Evolutionary conservation across 75 land plant species (phyloP), one percentile per base, ranked within the genome.

Genomic region (Chamaecyparis obtusa): DNA sequence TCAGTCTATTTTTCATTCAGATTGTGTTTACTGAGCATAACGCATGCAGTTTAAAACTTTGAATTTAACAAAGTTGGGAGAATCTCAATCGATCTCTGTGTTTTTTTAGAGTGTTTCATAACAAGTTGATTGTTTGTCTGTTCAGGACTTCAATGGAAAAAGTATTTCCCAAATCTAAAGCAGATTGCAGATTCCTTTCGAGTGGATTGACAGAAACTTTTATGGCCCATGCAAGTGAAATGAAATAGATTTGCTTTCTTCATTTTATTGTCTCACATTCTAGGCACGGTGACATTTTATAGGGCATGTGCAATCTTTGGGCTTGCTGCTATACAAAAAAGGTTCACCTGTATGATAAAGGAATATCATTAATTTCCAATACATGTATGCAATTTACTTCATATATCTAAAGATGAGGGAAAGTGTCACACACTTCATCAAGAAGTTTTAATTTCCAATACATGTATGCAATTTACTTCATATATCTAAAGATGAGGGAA

Each of bases 101-200:
- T 27, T 41, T 80, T 80, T 44, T 80, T 0, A 85, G 39, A 19
- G 36, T 41, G 48, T n/a, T 83, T n/a, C 27, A 36, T 60, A 69
- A 83, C 6, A 71, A 72, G 11, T 30, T 67, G 15, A 43, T 67
- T 35, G 13, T 41, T 32, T 48, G 64, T 67, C 82, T 71, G 75
- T 90, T 88, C 91, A 96, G 98, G 98, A 84, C 98, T 94, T 72
- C 98, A 97, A 88, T 97, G 98, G 99, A 96, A 95, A 87, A 95
- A 92, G 72, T 89, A 94, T 83, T 91, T 91, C 36, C 85, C 88
- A 87, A 93, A 92, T 86, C 87, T 97, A 75, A 96, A 94, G 86
- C 86, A 84, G 87, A 97, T 96, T 37, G 89, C 93, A 5, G 93
- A 92, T 44, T 97, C 96, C 19, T 97, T 97, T 72, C 94, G 95